Conservation (phyloP, 371 early-diverging fungal species). For the Thermomucor indicae-seudaticae region DNA sequence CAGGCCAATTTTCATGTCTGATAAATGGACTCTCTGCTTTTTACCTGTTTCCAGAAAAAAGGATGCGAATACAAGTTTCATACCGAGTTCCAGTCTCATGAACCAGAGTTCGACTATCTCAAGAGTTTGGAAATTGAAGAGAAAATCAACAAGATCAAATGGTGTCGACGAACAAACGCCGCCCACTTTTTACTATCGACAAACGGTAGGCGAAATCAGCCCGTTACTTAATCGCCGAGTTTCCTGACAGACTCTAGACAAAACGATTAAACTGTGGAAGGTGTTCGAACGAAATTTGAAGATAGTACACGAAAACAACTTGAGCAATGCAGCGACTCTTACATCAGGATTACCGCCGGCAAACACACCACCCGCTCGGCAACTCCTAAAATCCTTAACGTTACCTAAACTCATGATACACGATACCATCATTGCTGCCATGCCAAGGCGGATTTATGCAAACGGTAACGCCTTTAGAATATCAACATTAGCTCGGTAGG, state of each 20-base stretch:
- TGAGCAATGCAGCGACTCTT: slow-evolving; percentile 34
- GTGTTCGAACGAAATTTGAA: slow-evolving; percentile 84
- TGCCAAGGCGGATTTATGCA: slow-evolving; percentile 79
- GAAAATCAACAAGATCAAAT: slow-evolving; percentile 93
- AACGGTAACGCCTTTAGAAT: slow-evolving; percentile 41
- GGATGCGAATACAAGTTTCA: slow-evolving; percentile 92
- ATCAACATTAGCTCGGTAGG: background rate
- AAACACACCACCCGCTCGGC: background rate
- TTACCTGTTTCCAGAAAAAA: slow-evolving; percentile 62
- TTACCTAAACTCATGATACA: slow-evolving; percentile 75
- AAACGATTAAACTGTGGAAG: slow-evolving; percentile 94
- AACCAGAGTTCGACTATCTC: slow-evolving; percentile 95
- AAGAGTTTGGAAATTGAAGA: slow-evolving; percentile 96
- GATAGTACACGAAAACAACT: slow-evolving; percentile 76
- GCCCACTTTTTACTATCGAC: slow-evolving; percentile 91
- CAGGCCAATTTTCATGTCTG: too few relatives aligned
- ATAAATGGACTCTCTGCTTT: slow-evolving; percentile 1
- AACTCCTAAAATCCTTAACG: slow-evolving; percentile 33
- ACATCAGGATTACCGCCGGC: slow-evolving; percentile 15
- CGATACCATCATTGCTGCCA: slow-evolving; percentile 83
- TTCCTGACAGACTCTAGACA: slow-evolving; percentile 50
- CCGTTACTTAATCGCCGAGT: background rate
- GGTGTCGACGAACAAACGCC: slow-evolving; percentile 80
- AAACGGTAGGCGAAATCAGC: slow-evolving; percentile 60
- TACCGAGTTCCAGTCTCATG: slow-evolving; percentile 94